Evolutionary conservation across 2,329 filamentous ascomycete genomes (phyloP), one percentile per base, ranked within the genome.

Genomic region (Coleophoma crateriformis): DNA sequence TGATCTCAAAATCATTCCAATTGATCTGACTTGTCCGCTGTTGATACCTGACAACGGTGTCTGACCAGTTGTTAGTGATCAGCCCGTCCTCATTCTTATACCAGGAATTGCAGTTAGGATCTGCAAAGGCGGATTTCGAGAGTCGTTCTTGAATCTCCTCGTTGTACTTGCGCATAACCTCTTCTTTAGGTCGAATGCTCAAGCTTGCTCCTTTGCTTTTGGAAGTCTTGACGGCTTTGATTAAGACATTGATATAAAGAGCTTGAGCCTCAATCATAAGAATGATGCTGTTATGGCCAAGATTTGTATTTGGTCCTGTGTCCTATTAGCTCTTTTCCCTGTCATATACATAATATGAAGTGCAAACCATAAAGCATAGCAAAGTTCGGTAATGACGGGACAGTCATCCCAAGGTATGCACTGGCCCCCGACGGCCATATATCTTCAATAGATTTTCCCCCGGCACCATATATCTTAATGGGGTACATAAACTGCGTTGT

Each of bases 221-320:
- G 0, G 76, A 76, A 7, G 67, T 62, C 1, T 80, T 67, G 1
- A 83, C 70, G 7, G 73, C 68, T 0, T 60, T 58, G 43, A 82
- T 71, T 34, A 82, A 55, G 0, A 66, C 67, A 51, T 72, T 76
- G 50, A 82, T 71, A 57, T 81, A 82, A 3, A 73, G 69, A 3
- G 68, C 71, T 56, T 82, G 78, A 2, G 77, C 72, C 58, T 82
- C 79, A 52, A 82, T 79, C 78, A 81, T 82, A n/a, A 81, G 67
- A 54, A 82, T 76, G 56, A 82, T 81, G 48, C 69, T 73, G 53
- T 78, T 80, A 59, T 79, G 75, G 0, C 75, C 78, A 14, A 53
- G 45, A 22, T 53, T 48, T 75, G 66, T 47, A 75, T 77, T 2
- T 76, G 81, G 60, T 80, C 41, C 41, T 44, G 41, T 12, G 27